A percentile compares a stretch with the other conserved stretches of the same genome.
Conservation (phyloP, 306 rosid species). For the Pyrus bretschneideri region DNA sequence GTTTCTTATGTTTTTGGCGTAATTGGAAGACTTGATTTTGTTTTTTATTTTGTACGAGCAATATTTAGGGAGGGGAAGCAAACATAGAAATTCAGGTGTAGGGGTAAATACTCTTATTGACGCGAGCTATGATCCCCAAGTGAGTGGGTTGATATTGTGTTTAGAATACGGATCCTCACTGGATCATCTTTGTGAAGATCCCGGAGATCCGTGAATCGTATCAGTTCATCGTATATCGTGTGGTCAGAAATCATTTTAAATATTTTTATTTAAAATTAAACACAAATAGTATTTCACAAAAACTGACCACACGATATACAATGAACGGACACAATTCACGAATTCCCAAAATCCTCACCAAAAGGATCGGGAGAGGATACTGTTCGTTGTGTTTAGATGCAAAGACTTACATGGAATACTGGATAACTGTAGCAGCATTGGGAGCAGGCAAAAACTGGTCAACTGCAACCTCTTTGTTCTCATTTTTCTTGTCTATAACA, state of each 20-base stretch:
- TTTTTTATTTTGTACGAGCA: not conserved
- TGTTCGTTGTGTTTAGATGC: not conserved
- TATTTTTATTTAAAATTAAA: too few species aligned
- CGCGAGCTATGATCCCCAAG: not conserved
- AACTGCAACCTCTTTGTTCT: conserved; percentile 92
- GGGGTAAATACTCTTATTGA: too few species aligned
- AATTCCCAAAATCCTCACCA: too few species aligned
- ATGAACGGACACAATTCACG: too few species aligned
- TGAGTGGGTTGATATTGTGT: not conserved
- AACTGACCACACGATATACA: too few species aligned
- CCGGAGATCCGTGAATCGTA: too few species aligned
- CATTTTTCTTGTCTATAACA: conserved; percentile 76
- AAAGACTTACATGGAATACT: conserved; percentile 61
- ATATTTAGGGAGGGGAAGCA: not conserved
- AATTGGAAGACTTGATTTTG: not conserved
- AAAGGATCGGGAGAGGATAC: too few species aligned
- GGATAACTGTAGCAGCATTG: conserved; percentile 68
- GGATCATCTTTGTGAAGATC: too few species aligned
- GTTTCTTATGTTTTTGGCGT: not conserved
- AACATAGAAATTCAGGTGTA: not conserved
- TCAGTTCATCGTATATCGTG: too few species aligned
- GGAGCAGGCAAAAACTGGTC: conserved; percentile 63
- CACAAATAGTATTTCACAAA: too few species aligned
- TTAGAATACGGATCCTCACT: not conserved
- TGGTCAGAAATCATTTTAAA: too few species aligned